Evolutionary conservation across 2,329 filamentous ascomycete genomes (phyloP).

Genomic region (Diaporthe citrichinensis): DNA sequence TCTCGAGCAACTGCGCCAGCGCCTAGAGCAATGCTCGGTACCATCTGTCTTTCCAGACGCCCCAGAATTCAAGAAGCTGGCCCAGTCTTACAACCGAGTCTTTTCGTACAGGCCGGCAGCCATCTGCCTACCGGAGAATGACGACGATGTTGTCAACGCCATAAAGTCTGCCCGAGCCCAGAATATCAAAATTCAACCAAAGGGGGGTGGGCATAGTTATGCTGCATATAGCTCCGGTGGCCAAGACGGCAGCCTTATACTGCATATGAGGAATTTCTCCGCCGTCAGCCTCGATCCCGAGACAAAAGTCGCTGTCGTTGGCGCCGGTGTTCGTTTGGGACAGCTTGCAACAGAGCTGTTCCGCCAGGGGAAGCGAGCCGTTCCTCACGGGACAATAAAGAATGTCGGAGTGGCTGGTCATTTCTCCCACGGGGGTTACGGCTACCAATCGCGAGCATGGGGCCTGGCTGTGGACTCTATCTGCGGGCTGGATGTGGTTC

Average conservation of each 20-base stretch:
- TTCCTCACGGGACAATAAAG: constrained; percentile 61
- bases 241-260: constrained; percentile 61
- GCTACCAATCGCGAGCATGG: constrained; percentile 36
- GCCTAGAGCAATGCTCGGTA: constrained; percentile 11
- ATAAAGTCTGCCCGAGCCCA: constrained; percentile 59
- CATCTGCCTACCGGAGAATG: constrained; percentile 58
- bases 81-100: constrained; percentile 49
- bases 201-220: constrained; percentile 67
- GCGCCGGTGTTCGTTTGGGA: constrained; percentile 65
- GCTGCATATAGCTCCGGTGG: constrained; percentile 63
- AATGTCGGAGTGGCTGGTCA: constrained; percentile 33
- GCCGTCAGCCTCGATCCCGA: constrained; percentile 56
- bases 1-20: not conserved
- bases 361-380: constrained; percentile 54
- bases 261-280: constrained; percentile 62
- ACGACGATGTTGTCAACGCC: constrained; percentile 60
- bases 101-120: constrained; percentile 56
- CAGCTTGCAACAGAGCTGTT: constrained; percentile 59
- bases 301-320: constrained; percentile 58
- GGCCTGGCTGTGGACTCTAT: constrained; percentile 31
- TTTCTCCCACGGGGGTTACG: constrained; percentile 34
- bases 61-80: constrained; percentile 18
- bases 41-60: constrained; percentile 30
- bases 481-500: constrained; percentile 19
- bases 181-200: constrained; percentile 61